These are phyloP conservation scores for Nothopassalora personata DNA, from an alignment of 2,329 filamentous ascomycete species.

Conservation along the genomic window DNA sequence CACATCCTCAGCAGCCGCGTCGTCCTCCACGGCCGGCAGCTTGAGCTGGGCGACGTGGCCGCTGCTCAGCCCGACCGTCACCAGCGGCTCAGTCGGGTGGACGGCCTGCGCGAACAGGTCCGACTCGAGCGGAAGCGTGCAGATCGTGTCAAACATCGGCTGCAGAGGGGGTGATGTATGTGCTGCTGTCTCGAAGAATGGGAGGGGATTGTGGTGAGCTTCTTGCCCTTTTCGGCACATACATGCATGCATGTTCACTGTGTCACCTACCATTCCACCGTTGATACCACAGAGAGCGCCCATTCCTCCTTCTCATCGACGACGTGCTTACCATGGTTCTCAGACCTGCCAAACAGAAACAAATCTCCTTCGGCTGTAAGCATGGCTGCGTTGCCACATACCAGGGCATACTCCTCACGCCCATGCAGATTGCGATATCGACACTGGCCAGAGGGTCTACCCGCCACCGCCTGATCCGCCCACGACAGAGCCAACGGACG, in stretches of 20 bases:
- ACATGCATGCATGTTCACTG: background rate
- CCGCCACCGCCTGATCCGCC: conserved; percentile 23
- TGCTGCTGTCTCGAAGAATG: background rate
- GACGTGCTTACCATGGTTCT: conserved; percentile 24
- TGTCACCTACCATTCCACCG: background rate
- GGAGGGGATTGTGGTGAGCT: background rate
- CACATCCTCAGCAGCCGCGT: conserved; percentile 33
- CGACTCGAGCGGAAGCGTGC: conserved; percentile 75
- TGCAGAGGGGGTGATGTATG: background rate
- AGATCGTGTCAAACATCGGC: conserved; percentile 82
- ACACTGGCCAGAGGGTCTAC: conserved; percentile 33
- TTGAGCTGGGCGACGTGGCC: conserved; percentile 83
- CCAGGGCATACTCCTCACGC: background rate
- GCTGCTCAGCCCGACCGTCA: conserved; percentile 77
- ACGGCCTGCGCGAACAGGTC: conserved; percentile 86
- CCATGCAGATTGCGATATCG: conserved; percentile 30
- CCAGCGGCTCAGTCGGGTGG: conserved; percentile 75
- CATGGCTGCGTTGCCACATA: conserved; percentile 1
- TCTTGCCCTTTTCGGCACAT: background rate
- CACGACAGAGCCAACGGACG: conserved; percentile 17
- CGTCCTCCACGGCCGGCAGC: conserved; percentile 54
- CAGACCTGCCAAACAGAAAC: conserved; percentile 28
- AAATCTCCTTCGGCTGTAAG: conserved; percentile 33
- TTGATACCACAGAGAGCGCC: background rate
- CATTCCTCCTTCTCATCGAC: background rate